These are phyloP conservation scores for Cytospora piceae DNA, from an alignment of 2,329 filamentous ascomycete species.

Conservation along the genomic window DNA sequence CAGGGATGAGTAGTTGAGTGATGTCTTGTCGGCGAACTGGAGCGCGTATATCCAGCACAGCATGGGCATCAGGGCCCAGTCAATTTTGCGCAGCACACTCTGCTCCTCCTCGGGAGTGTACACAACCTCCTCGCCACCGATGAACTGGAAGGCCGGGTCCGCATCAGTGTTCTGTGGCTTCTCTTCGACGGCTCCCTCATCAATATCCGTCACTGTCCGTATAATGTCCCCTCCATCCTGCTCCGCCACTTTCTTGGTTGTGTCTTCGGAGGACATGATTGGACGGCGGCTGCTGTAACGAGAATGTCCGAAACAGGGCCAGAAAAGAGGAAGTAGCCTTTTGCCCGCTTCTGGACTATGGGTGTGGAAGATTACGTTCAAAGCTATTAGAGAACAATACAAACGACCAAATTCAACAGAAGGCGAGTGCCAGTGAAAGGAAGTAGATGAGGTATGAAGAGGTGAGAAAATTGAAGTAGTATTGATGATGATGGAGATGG, in stretches of 20 bases:
- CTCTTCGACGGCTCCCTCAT: constrained; percentile 5
- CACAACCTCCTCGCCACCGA: not conserved
- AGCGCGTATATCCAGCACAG: constrained; percentile 60
- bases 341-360: not conserved
- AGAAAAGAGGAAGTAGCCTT: no score
- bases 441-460: no score
- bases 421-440: no score
- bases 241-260: not conserved
- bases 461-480: not conserved
- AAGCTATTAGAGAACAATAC: no score
- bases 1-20: constrained; percentile 54
- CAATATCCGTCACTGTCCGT: not conserved
- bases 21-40: constrained; percentile 65
- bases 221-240: not conserved
- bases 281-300: not conserved
- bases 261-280: not conserved
- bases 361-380: not conserved
- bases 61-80: constrained; percentile 61
- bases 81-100: constrained; percentile 56
- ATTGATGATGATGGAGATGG: not conserved
- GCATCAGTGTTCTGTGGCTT: constrained; percentile 6
- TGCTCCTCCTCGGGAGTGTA: not conserved
- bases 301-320: not conserved
- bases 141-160: constrained; percentile 13
- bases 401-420: no score